phyloP scores from a whole-genome alignment of 768 basidiomycete genomes.

The Boletus sensibilis region DNA sequence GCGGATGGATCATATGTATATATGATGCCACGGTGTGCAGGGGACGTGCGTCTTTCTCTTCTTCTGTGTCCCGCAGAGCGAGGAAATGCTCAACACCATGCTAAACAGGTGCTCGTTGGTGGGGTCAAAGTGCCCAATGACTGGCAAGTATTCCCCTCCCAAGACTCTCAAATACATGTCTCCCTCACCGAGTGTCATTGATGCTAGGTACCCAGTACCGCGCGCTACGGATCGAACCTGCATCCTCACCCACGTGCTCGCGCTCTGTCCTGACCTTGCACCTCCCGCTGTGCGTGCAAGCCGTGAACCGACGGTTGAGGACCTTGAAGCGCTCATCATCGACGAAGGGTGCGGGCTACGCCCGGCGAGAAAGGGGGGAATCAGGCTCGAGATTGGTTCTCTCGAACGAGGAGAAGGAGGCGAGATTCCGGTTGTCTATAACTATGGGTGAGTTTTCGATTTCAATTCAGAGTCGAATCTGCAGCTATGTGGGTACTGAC shows the following conservation, averaged over 20 bases:
- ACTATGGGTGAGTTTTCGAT: slow-evolving; percentile 54
- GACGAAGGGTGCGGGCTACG: slow-evolving; percentile 63
- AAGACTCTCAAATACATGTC: too few species aligned
- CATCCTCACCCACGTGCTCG: slow-evolving; percentile 53
- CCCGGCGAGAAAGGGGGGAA: slow-evolving; percentile 65
- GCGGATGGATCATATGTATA: slow-evolving; percentile 35
- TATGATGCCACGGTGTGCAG: slow-evolving; percentile 37
- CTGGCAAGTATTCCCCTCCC: slow-evolving; percentile 42
- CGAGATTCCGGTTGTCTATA: slow-evolving; percentile 53
- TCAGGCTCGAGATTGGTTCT: slow-evolving; percentile 54
- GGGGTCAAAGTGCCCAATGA: slow-evolving; percentile 59
- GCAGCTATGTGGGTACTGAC: neutral
- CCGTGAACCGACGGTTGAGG: slow-evolving; percentile 48
- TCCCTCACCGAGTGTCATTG: neutral
- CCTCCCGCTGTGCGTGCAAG: slow-evolving; percentile 49
- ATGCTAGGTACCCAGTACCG: slow-evolving; percentile 57
- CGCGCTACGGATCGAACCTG: slow-evolving; percentile 60
- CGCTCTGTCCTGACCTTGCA: slow-evolving; percentile 55
- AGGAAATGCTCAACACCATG: neutral
- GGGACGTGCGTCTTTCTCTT: slow-evolving; percentile 36
- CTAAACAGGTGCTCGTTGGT: slow-evolving; percentile 51
- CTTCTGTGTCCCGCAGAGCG: neutral
- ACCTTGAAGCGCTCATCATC: slow-evolving; percentile 47
- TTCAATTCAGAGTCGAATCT: neutral
- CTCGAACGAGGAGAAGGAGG: slow-evolving; percentile 28